A percentile compares a stretch with the other conserved stretches of the same genome.
Evolutionary conservation across 73 alveolate species (phyloP).

Genomic region (Paraurostyla sp.): DNA sequence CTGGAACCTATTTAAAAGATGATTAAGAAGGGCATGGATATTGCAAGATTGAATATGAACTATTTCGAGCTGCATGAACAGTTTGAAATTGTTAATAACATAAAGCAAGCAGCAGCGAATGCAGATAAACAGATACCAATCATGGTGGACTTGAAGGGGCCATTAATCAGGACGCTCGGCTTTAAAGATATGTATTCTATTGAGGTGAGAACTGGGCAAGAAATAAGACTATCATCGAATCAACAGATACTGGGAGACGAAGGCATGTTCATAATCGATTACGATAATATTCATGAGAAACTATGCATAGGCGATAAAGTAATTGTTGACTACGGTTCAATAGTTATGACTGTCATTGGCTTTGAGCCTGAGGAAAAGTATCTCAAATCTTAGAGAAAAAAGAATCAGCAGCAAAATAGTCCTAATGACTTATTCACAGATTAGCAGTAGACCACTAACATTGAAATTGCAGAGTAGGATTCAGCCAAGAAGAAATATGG

Average conservation of each 20-base stretch:
- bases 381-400: not conserved
- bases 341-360: conserved; percentile 53
- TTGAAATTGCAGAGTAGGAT: not conserved
- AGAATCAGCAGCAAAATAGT: not conserved
- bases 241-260: not conserved
- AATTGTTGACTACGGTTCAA: conserved; percentile 49
- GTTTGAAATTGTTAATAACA: not conserved
- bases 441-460: not conserved
- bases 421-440: not conserved
- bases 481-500: not conserved
- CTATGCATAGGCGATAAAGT: conserved; percentile 40
- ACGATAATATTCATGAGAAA: conserved; percentile 38
- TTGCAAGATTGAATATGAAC: conserved; percentile 55
- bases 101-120: not conserved
- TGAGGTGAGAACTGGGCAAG: conserved; percentile 13
- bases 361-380: conserved; percentile 56
- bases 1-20: conserved; percentile 32
- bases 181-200: not conserved
- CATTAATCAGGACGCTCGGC: not conserved
- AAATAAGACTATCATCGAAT: not conserved
- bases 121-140: not conserved
- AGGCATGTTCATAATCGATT: conserved; percentile 9
- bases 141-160: conserved; percentile 22
- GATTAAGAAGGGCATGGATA: conserved; percentile 51
- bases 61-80: conserved; percentile 34